phyloP scores from a whole-genome alignment of 768 basidiomycete genomes.

The Mycena kentingensis region DNA sequence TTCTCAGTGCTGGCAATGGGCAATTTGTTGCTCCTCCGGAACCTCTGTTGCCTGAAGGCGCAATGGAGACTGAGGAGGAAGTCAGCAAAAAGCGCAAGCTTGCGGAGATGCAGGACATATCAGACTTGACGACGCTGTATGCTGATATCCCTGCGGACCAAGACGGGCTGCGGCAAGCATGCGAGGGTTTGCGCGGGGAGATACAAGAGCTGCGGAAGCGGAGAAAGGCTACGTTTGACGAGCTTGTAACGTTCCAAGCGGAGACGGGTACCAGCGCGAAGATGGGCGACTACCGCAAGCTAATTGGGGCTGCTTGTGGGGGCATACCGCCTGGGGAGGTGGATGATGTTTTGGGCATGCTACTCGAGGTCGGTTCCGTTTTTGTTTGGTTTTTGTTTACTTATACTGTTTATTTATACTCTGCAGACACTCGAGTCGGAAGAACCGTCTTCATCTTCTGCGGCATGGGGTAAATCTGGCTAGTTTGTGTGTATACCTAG shows the following conservation, averaged over 20 bases:
- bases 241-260: constrained; percentile 78
- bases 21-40: constrained; percentile 49
- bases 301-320: constrained; percentile 91
- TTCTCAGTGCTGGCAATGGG: constrained; percentile 65
- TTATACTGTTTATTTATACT: constrained; percentile 6
- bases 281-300: constrained; percentile 84
- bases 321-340: constrained; percentile 85
- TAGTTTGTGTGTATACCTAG: constrained; percentile 11
- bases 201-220: constrained; percentile 65
- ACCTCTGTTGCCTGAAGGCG: constrained; percentile 51
- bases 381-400: constrained; percentile 5
- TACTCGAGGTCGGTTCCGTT: constrained; percentile 68
- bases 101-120: constrained; percentile 56
- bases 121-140: constrained; percentile 63
- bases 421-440: constrained; percentile 78
- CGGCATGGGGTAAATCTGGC: constrained; percentile 38
- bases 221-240: constrained; percentile 72
- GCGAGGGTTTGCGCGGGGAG: constrained; percentile 65
- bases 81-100: constrained; percentile 57
- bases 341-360: constrained; percentile 79
- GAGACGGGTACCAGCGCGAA: constrained; percentile 88
- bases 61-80: constrained; percentile 46
- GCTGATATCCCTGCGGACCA: constrained; percentile 59
- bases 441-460: constrained; percentile 66
- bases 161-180: constrained; percentile 53